Percentiles rank a stretch among this genome's conserved stretches.
phyloP scores from a whole-genome alignment of 768 basidiomycete species.

The Amylocystis lapponica region DNA sequence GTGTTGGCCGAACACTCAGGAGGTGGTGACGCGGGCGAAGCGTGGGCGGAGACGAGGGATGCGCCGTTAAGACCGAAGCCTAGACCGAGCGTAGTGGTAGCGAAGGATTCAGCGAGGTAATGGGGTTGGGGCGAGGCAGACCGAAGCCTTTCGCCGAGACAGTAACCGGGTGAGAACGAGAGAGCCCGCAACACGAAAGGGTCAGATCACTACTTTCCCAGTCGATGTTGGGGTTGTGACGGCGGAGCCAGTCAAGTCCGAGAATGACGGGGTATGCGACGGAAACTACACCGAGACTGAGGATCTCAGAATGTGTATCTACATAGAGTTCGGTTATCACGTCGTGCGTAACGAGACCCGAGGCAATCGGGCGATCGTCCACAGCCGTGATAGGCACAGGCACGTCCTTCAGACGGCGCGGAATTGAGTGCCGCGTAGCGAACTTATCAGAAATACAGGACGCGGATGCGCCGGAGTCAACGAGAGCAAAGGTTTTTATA shows the following conservation, averaged over 20 bases:
- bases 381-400: conserved; percentile 32
- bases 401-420: conserved; percentile 21
- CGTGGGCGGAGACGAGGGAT: neutral
- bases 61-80: conserved; percentile 16
- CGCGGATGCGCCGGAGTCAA: conserved; percentile 31
- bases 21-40: no score
- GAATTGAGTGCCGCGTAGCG: conserved; percentile 27
- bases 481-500: conserved; percentile 29
- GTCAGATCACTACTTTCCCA: conserved; percentile 25
- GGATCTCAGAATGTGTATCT: conserved; percentile 23
- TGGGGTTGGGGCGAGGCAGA: conserved; percentile 14
- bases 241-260: conserved; percentile 9
- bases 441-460: conserved; percentile 34
- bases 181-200: conserved; percentile 13
- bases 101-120: neutral
- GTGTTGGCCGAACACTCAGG: no score
- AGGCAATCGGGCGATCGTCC: conserved; percentile 33
- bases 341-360: conserved; percentile 35
- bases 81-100: conserved; percentile 21
- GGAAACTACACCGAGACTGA: conserved; percentile 27
- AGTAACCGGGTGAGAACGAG: conserved; percentile 12
- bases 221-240: conserved; percentile 16
- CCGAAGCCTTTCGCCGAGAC: conserved; percentile 22
- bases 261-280: conserved; percentile 9
- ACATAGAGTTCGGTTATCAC: conserved; percentile 25